A percentile compares a stretch with the other conserved stretches of the same genome.
phyloP scores from a whole-genome alignment of 768 basidiomycete species.

The Trametes coccinea region DNA sequence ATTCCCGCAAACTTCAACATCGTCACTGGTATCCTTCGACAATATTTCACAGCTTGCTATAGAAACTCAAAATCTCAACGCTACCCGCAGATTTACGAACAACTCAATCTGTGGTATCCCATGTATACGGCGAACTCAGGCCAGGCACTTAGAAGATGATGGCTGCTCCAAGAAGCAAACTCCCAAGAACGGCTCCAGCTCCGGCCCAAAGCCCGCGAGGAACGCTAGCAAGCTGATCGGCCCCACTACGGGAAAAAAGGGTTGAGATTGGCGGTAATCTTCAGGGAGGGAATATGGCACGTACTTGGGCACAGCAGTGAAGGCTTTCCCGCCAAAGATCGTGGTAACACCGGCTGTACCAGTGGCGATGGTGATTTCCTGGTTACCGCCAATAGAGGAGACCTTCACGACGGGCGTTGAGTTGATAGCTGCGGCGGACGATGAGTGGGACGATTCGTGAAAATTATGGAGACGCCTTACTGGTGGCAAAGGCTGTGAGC shows the following conservation, averaged over 20 bases:
- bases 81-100: no score
- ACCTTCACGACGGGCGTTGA: slow-evolving; percentile 14
- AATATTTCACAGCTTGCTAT: no score
- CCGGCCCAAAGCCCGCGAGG: neutral
- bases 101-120: no score
- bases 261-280: no score
- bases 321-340: slow-evolving; percentile 3
- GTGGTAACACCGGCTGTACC: slow-evolving; percentile 13
- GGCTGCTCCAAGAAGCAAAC: slow-evolving; percentile 1
- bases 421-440: slow-evolving; percentile 6
- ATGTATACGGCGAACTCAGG: neutral
- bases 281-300: neutral
- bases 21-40: no score
- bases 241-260: neutral
- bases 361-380: slow-evolving; percentile 14
- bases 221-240: neutral
- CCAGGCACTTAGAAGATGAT: no score
- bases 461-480: neutral
- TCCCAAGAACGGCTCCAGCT: no score
- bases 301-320: slow-evolving; percentile 13
- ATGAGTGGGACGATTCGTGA: no score
- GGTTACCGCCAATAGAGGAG: slow-evolving; percentile 11
- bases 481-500: slow-evolving; percentile 5
- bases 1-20: no score
- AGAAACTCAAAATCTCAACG: no score